Base-by-base conservation (phyloP, 1,284 basidiomycete species). In the Leccinum angustisporum region DNA sequence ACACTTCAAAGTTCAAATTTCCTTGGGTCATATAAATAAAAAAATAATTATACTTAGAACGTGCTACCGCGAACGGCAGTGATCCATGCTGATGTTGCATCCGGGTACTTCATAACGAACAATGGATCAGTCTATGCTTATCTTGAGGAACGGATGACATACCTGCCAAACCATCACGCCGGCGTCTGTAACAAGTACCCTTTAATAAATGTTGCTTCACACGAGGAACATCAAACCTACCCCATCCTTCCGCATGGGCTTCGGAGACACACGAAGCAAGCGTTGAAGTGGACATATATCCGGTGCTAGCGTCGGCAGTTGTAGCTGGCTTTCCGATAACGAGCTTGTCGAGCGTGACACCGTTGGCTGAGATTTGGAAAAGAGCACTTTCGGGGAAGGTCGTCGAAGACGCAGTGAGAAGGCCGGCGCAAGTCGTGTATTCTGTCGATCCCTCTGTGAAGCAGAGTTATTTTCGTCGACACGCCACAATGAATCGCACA, bases 261-360 rank as follows among this genome's bases (percentile, higher is more conserved):
- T 55, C 13, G 14, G 54, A 36, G 34, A 55, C 34, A 33, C 54
- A 55, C 8, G 34, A 55, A 18, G 21, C 21, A 14, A 55, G 54
- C 21, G 54, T 54, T 16, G 16, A 8, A 5, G 34, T 36, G 33
- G 33, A 25, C 54, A 54, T 36, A 21, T 54, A 54, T 36, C 87
- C 87, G 63, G 81, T 87, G 65, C 62, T 79, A 2, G 86, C 86
- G 66, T 86, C 85, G 13, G 76, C 68, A 4, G 76, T 30, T 3
- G 72, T 77, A 0, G 79, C 86, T 2, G 87, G 87, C 74, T 90
- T 90, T 3, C 86, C 87, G 59, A 90, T 85, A 56, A 84, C 79
- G 54, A 84, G 66, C 71, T 85, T 84, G 72, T 80, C 66, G 21
- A 84, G 71, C 2, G 79, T 10, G 0, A 30, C 27, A 52, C 51